These are phyloP conservation scores for Moelleriella libera DNA, from an alignment of 2,329 filamentous ascomycete genomes.

Conservation along the genomic window DNA sequence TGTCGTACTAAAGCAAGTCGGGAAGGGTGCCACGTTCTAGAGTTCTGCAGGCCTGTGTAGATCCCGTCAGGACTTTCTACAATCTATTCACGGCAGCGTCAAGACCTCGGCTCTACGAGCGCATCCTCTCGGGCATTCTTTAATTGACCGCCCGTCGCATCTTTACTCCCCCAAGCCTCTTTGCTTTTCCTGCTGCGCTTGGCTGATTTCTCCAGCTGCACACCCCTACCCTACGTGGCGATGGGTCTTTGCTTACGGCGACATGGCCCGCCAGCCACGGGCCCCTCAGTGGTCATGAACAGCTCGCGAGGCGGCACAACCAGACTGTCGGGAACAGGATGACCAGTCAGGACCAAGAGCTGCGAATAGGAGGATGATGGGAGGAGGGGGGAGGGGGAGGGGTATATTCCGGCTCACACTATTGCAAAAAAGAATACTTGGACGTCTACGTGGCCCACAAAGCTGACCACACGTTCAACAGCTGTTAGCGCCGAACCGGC, in stretches of 20 bases:
- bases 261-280: background rate
- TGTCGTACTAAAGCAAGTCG: no score
- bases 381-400: background rate
- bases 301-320: conserved; percentile 1
- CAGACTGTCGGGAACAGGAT: conserved; percentile 3
- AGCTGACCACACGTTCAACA: background rate
- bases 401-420: background rate
- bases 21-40: no score
- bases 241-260: background rate
- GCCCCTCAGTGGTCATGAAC: background rate
- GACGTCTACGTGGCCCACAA: background rate
- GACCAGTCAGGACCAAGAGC: background rate
- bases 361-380: background rate
- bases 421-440: background rate
- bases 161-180: background rate
- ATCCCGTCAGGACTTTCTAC: no score
- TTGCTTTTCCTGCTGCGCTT: background rate
- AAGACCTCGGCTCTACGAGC: no score
- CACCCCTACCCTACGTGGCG: background rate
- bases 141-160: background rate
- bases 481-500: conserved; percentile 3
- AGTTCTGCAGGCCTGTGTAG: no score
- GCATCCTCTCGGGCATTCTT: background rate
- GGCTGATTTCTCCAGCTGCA: background rate
- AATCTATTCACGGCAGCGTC: no score